Conservation (phyloP, 805 yeast species). For the Debaryomyces castellii region DNA sequence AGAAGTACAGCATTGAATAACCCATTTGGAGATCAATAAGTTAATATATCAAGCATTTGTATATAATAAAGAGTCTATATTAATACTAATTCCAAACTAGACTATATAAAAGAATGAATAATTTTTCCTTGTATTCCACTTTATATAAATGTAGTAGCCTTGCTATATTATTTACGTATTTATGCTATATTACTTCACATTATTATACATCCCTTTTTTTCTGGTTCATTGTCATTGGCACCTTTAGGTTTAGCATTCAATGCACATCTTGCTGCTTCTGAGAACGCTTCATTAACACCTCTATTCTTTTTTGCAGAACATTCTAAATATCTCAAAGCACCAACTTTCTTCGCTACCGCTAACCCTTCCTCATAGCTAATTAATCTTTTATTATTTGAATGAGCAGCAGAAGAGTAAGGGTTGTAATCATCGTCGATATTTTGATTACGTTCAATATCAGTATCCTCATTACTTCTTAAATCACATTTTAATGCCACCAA, state of each 20-base stretch:
- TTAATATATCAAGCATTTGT: neutral
- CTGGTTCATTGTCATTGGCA: slow-evolving; percentile 48
- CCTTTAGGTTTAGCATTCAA: slow-evolving; percentile 86
- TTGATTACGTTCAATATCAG: slow-evolving; percentile 26
- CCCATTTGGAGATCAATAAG: slow-evolving; percentile 33
- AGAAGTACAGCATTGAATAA: slow-evolving; percentile 31
- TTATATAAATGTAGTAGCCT: neutral
- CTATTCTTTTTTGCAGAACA: slow-evolving; percentile 95
- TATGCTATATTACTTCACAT: slow-evolving; percentile 21
- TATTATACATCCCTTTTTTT: slow-evolving; percentile 38
- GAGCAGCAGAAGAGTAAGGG: slow-evolving; percentile 30
- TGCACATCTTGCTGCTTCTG: slow-evolving; percentile 98
- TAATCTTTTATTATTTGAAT: slow-evolving; percentile 46
- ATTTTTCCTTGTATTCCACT: neutral
- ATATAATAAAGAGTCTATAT: neutral
- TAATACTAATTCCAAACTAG: neutral
- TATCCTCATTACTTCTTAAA: slow-evolving; percentile 67
- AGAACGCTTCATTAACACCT: slow-evolving; percentile 98
- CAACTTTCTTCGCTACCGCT: slow-evolving; percentile 86
- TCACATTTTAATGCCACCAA: slow-evolving; percentile 95
- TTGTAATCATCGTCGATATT: slow-evolving; percentile 29
- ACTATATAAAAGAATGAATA: neutral
- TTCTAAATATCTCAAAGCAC: slow-evolving; percentile 91
- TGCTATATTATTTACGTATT: neutral
- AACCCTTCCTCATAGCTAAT: slow-evolving; percentile 93